Percentiles rank a stretch among this genome's conserved stretches.
Conservation (phyloP, 129 eudicot species). For the Flaveria bidentis region DNA sequence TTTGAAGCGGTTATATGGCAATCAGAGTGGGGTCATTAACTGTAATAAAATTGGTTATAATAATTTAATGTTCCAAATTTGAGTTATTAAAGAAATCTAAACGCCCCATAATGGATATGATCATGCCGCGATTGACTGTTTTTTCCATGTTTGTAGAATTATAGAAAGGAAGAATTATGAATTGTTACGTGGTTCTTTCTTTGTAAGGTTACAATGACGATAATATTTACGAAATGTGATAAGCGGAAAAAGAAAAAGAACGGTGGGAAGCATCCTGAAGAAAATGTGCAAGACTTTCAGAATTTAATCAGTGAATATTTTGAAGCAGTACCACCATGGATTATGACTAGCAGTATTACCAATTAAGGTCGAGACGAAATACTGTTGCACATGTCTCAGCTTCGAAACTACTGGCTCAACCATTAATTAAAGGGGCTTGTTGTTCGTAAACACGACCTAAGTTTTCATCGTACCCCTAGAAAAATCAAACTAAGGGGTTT, state of each 20-base stretch:
- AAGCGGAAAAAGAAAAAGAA: conserved; percentile 93
- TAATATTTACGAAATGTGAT: conserved; percentile 90
- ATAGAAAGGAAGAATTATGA: neutral
- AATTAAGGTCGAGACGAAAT: conserved; percentile 97
- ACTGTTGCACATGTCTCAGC: conserved; percentile 86
- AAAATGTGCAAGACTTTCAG: conserved; percentile 78
- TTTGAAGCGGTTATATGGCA: too few species aligned
- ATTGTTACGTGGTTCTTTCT: neutral
- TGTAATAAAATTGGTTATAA: too few species aligned
- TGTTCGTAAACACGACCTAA: too few species aligned
- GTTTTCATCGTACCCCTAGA: too few species aligned
- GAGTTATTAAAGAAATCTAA: neutral
- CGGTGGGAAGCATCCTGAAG: conserved; percentile 93
- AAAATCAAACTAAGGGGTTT: too few species aligned
- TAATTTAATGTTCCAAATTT: neutral
- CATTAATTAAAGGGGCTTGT: conserved; percentile 33
- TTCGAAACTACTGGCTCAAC: conserved; percentile 93
- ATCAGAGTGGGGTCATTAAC: too few species aligned
- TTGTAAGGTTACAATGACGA: conserved; percentile 87
- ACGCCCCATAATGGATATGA: too few species aligned
- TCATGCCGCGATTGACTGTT: neutral
- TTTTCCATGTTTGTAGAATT: too few species aligned
- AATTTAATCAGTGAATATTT: conserved; percentile 68
- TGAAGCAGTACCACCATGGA: conserved; percentile 88
- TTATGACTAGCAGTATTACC: conserved; percentile 93